These are phyloP conservation scores for Diplogelasinospora grovesii DNA, from an alignment of 495 filamentous ascomycete species.

Conservation along the genomic window DNA sequence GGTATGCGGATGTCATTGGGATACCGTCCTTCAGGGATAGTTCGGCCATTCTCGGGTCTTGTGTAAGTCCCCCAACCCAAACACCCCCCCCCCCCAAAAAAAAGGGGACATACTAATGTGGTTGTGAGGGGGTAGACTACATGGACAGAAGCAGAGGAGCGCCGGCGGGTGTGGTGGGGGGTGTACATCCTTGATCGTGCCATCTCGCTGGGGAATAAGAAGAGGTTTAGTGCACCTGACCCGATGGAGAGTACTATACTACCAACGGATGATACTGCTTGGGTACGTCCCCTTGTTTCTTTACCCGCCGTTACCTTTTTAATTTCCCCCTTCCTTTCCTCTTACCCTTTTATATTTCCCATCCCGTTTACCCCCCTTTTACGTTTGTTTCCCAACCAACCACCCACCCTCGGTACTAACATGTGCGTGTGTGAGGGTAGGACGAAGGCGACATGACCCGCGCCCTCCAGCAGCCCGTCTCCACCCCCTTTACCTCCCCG, in stretches of 20 bases:
- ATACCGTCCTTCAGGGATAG: slow-evolving; percentile 30
- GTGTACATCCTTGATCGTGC: slow-evolving; percentile 43
- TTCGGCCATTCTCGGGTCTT: slow-evolving; percentile 26
- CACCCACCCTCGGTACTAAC: too few species aligned
- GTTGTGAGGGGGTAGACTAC: slow-evolving; percentile 25
- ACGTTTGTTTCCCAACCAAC: neutral
- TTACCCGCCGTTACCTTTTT: too few species aligned
- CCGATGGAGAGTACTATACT: slow-evolving; percentile 32
- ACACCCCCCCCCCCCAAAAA: too few species aligned
- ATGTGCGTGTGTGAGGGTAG: too few species aligned
- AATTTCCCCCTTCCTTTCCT: too few species aligned
- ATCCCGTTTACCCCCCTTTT: slow-evolving; percentile 5
- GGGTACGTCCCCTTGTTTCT: too few species aligned
- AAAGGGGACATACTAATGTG: neutral
- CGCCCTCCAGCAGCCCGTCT: slow-evolving; percentile 6
- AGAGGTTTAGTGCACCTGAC: slow-evolving; percentile 35
- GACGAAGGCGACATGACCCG: slow-evolving; percentile 24
- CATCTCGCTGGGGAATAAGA: slow-evolving; percentile 39
- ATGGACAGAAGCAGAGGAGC: slow-evolving; percentile 47
- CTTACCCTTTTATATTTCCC: too few species aligned
- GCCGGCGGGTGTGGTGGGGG: slow-evolving; percentile 44
- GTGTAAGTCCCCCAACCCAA: slow-evolving; percentile 17
- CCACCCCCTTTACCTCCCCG: slow-evolving; percentile 17
- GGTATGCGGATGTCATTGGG: slow-evolving; percentile 42
- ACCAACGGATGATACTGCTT: slow-evolving; percentile 39